Evolutionary conservation across 1,284 basidiomycete genomes (phyloP), one percentile per base, ranked within the genome.

Genomic region (Puccinia horiana): DNA sequence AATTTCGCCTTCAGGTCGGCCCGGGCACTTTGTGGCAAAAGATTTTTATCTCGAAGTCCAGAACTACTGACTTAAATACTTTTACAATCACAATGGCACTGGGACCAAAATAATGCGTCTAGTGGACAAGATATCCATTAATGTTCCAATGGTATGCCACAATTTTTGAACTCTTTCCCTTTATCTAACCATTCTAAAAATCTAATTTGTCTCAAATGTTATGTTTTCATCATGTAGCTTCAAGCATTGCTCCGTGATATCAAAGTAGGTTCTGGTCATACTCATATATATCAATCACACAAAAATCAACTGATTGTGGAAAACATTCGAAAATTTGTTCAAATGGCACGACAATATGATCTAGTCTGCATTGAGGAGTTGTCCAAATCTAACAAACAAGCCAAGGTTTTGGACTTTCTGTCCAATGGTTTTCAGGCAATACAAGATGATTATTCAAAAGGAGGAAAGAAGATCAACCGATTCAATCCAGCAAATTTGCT

Each of bases 1-100:
- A 9, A 23, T 58, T 9, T 58, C 56, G 5, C 56, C 56, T 29
- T n/a, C 56, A 6, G 56, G 56, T 23, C 29, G 56, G 20, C 56
- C 56, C 20, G 56, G 56, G 8, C 20, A 29, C 20, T 58, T 58
- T 23, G 56, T 9, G 20, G 20, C 56, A 58, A 58, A 74, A 35
- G 70, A 73, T 49, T 73, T 47, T 29, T 73, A 35, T 32, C 70
- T 73, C 5, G 42, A 73, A 49, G 8, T 35, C n/a, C n/a, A 73
- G 26, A 73, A 73, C 29, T 73, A 49, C 26, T 73, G 70, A 42
- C 44, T 73, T 8, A 73, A 73, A 47, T 54, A 54, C n/a, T n/a
- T n/a, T n/a, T n/a, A n/a, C n/a, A n/a, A n/a, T n/a, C n/a, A n/a
- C 29, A 67, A n/a, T 5, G 35, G 63, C 14, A 40, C 23, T n/a